phyloP scores from a whole-genome alignment of 441 rosid species.

The Populus trichocarpa region DNA sequence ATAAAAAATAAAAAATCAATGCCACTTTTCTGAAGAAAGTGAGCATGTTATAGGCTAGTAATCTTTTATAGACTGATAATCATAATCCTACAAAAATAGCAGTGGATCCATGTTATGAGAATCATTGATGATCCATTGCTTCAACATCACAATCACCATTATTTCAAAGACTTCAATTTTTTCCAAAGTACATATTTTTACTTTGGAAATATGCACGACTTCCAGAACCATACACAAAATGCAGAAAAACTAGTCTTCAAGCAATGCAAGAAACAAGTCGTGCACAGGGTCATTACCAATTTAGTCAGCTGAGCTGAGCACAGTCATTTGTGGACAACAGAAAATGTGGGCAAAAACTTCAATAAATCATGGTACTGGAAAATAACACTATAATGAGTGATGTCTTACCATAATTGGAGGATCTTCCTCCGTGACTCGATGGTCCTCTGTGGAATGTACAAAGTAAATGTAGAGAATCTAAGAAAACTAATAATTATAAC shows the following conservation, averaged over 20 bases:
- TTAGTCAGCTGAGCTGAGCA: background rate
- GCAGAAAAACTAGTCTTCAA: background rate
- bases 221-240: background rate
- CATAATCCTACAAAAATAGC: background rate
- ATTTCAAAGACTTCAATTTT: background rate
- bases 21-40: background rate
- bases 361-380: background rate
- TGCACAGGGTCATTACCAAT: background rate
- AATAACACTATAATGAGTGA: background rate
- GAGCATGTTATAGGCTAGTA: background rate
- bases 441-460: slow-evolving; percentile 52
- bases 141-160: background rate
- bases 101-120: background rate
- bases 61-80: no score
- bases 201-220: background rate
- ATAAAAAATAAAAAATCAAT: background rate
- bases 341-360: background rate
- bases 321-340: background rate
- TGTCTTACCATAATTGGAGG: slow-evolving; percentile 63
- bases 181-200: background rate
- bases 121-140: background rate
- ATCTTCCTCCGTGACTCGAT: slow-evolving; percentile 58
- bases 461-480: slow-evolving; percentile 13
- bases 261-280: background rate
- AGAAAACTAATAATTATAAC: background rate